A percentile compares a stretch with the other conserved stretches of the same genome.
phyloP scores from a whole-genome alignment of 2,329 filamentous ascomycete genomes.

The Alternaria metachromatica region DNA sequence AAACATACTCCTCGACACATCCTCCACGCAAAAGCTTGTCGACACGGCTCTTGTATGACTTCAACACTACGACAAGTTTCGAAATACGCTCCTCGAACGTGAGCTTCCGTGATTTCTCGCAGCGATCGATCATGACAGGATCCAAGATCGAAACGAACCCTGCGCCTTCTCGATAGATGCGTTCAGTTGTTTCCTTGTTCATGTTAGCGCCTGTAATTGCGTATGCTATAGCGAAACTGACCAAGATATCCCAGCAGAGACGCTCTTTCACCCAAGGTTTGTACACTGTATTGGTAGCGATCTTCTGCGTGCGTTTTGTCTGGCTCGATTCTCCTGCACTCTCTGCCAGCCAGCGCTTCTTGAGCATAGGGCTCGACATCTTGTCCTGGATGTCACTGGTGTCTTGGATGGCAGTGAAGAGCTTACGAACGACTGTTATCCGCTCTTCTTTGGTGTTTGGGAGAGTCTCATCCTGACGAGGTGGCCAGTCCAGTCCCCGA shows the following conservation, averaged over 20 bases:
- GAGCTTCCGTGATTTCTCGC: background rate
- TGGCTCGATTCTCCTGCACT: background rate
- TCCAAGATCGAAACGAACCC: background rate
- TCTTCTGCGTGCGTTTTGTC: background rate
- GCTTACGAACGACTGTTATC: background rate
- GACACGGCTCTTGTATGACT: background rate
- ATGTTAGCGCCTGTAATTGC: background rate
- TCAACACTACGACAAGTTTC: background rate
- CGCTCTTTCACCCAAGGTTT: background rate
- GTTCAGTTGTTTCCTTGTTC: background rate
- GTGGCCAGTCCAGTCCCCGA: background rate
- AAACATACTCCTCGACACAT: background rate
- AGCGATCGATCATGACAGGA: background rate
- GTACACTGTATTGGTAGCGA: background rate
- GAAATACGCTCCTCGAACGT: background rate
- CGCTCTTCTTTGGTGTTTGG: background rate
- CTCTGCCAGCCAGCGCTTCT: background rate
- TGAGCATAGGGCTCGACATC: background rate
- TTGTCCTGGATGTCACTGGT: background rate
- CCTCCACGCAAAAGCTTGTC: background rate
- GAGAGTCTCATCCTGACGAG: background rate
- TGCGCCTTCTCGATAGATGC: background rate
- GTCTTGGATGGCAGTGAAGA: background rate
- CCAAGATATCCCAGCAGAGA: background rate
- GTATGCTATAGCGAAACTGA: background rate